Conservation (phyloP, 768 basidiomycete genomes). For the Mycena polygramma region DNA sequence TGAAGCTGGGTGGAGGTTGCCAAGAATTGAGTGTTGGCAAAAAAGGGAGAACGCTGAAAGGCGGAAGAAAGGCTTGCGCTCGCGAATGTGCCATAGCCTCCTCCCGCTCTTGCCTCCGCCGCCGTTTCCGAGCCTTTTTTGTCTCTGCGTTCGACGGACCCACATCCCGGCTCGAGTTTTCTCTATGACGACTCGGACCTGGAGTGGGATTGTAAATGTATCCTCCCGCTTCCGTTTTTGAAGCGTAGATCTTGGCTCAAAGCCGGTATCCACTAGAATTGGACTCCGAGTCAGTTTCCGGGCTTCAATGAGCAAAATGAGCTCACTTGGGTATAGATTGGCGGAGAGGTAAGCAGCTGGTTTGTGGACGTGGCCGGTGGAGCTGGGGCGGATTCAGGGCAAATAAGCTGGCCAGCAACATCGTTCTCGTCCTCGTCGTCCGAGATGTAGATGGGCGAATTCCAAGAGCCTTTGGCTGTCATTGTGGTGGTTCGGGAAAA, state of each 20-base stretch:
- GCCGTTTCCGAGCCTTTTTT: conserved; percentile 58
- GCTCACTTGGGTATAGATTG: conserved; percentile 2
- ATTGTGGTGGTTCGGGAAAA: too few species aligned
- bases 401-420: conserved; percentile 31
- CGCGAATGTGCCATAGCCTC: conserved; percentile 42
- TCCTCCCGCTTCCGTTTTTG: too few species aligned
- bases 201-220: too few species aligned
- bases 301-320: neutral
- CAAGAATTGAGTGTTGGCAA: conserved; percentile 28
- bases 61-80: conserved; percentile 16
- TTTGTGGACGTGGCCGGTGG: neutral
- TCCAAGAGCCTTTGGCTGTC: conserved; percentile 41
- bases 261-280: too few species aligned
- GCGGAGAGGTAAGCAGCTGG: conserved; percentile 16
- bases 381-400: neutral
- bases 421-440: conserved; percentile 43
- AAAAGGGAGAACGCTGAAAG: conserved; percentile 24
- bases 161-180: conserved; percentile 2
- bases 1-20: conserved; percentile 28
- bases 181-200: too few species aligned
- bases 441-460: conserved; percentile 46
- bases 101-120: conserved; percentile 52
- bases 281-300: neutral
- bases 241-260: too few species aligned
- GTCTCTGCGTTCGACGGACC: conserved; percentile 6